phyloP scores from a whole-genome alignment of 1,284 basidiomycete genomes.

The Coniferiporia weirii region DNA sequence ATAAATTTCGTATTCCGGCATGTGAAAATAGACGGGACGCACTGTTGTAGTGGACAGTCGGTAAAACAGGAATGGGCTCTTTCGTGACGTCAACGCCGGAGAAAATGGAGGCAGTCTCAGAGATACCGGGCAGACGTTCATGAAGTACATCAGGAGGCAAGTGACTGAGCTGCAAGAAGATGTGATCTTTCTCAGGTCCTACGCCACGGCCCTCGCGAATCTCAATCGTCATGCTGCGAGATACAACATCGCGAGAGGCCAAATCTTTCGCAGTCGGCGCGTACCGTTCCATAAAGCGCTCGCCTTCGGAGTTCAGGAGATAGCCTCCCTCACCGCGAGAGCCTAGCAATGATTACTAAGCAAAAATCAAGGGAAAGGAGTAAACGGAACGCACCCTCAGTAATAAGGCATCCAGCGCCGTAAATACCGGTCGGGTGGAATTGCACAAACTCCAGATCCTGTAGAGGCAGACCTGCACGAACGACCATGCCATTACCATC shows the following conservation, averaged over 20 bases:
- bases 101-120: slow-evolving; percentile 99
- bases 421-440: slow-evolving; percentile 99
- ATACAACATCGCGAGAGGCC: slow-evolving; percentile 98
- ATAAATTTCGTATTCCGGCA: slow-evolving; percentile 16
- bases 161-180: slow-evolving; percentile 97
- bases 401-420: slow-evolving; percentile 98
- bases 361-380: neutral
- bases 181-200: slow-evolving; percentile 97
- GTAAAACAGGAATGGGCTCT: slow-evolving; percentile 96
- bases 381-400: slow-evolving; percentile 65
- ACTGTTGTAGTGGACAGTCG: slow-evolving; percentile 97
- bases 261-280: slow-evolving; percentile 99
- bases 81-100: slow-evolving; percentile 99
- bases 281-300: slow-evolving; percentile 99
- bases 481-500: slow-evolving; percentile 99
- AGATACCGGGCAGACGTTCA: slow-evolving; percentile 98
- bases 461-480: slow-evolving; percentile 93
- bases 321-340: slow-evolving; percentile 99
- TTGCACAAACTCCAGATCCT: slow-evolving; percentile 98
- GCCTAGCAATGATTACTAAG: slow-evolving; percentile 42
- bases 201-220: slow-evolving; percentile 99
- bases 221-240: slow-evolving; percentile 98
- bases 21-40: slow-evolving; percentile 29
- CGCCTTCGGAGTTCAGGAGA: slow-evolving; percentile 96
- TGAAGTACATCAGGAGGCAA: slow-evolving; percentile 94